Percentiles rank a stretch among this genome's conserved stretches.
Conservation (phyloP, 116 monocot species). For the Dioscorea cayenensis region DNA sequence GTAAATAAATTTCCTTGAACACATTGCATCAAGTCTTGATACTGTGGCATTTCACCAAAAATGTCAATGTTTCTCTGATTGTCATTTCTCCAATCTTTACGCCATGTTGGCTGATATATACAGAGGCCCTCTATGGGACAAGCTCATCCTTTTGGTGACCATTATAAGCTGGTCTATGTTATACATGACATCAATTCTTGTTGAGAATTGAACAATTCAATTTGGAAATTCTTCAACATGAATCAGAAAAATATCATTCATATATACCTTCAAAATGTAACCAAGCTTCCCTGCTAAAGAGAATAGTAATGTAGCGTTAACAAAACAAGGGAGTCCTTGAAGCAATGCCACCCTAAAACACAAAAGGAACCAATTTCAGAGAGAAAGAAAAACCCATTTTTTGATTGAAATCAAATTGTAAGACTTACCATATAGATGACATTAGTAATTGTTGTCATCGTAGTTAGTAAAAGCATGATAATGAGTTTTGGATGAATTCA, state of each 20-base stretch:
- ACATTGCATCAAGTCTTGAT: slow-evolving; percentile 17
- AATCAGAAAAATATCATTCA: background rate
- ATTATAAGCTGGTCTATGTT: background rate
- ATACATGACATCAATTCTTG: background rate
- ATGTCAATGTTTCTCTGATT: background rate
- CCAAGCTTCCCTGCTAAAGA: background rate
- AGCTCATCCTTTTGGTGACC: background rate
- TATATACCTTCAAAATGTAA: background rate
- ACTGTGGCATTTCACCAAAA: background rate
- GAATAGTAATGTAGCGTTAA: background rate
- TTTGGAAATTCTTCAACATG: background rate
- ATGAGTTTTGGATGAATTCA: too few relatives aligned
- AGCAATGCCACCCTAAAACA: background rate
- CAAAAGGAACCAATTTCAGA: background rate
- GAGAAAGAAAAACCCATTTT: too few relatives aligned
- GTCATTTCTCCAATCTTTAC: background rate
- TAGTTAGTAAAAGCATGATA: too few relatives aligned
- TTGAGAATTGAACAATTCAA: background rate
- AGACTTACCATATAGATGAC: too few relatives aligned
- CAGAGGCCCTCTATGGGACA: background rate
- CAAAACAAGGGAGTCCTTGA: background rate
- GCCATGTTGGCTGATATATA: background rate
- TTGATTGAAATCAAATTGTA: too few relatives aligned
- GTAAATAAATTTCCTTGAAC: too few relatives aligned
- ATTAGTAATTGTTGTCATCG: too few relatives aligned